Percentiles rank a stretch among this genome's conserved stretches.
phyloP scores from a whole-genome alignment of 108 stramenopile genomes.

The Thalassiosira profunda region DNA sequence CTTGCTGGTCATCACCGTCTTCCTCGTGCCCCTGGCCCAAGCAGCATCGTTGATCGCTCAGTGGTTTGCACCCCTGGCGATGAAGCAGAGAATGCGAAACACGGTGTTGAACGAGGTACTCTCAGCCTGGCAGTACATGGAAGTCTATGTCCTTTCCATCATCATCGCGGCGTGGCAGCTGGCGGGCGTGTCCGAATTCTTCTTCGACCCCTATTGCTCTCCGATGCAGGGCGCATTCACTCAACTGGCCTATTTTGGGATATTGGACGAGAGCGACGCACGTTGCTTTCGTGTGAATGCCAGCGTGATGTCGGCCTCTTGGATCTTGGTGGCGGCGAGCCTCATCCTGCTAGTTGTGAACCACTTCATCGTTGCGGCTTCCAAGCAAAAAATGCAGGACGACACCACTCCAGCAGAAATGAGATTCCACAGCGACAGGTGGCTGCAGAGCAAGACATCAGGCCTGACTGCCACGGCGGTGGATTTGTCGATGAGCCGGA shows the following conservation, averaged over 20 bases:
- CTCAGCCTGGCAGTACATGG: constrained; percentile 86
- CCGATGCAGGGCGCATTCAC: constrained; percentile 57
- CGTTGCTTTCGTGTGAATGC: constrained; percentile 80
- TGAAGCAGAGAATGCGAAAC: constrained; percentile 33
- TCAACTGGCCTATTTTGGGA: constrained; percentile 63
- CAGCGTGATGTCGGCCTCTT: constrained; percentile 60
- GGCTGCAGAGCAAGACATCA: too few species aligned
- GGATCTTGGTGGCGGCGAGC: constrained; percentile 55
- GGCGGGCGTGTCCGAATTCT: constrained; percentile 68
- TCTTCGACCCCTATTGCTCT: constrained; percentile 78
- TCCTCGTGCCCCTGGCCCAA: constrained; percentile 77
- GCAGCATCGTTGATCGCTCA: constrained; percentile 39
- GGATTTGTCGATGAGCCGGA: too few species aligned
- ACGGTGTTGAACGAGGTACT: constrained; percentile 57
- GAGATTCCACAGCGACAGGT: constrained; percentile 32
- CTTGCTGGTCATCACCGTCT: constrained; percentile 65
- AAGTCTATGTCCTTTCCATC: constrained; percentile 77
- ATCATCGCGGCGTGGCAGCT: constrained; percentile 84
- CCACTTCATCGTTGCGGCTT: constrained; percentile 38
- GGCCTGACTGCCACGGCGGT: too few species aligned
- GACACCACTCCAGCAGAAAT: constrained; percentile 15
- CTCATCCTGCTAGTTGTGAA: constrained; percentile 18
- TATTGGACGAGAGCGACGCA: constrained; percentile 68
- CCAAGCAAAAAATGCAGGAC: constrained; percentile 27
- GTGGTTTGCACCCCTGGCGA: constrained; percentile 62